Evolutionary conservation across 768 basidiomycete genomes (phyloP), one percentile per base, ranked within the genome.

Genomic region (Rhodotorula graminis): DNA sequence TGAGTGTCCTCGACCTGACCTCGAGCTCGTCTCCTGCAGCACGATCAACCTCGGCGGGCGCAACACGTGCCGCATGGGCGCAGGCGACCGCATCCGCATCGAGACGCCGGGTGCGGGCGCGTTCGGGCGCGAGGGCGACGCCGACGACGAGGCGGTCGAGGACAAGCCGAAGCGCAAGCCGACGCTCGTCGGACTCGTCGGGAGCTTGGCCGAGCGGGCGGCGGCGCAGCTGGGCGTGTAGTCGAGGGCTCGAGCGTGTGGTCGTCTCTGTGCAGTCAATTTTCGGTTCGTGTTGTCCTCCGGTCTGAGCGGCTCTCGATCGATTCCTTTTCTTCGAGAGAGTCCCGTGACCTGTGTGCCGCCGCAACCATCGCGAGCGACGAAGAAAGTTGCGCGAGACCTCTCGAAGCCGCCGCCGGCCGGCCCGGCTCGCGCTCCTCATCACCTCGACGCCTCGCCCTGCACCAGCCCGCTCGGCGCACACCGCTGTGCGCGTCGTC

Each of bases 61-160:
- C 42, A 65, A 88, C 58, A 90, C 89, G 3, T 85, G 93, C 61
- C 87, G 85, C 83, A 93, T 94, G 89, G 90, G 91, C 50, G 90
- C 91, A 77, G 90, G 92, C 12, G 93, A 96, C 79, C 83, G 84
- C 62, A 80, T 96, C 70, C 76, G 89, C 69, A 87, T 95, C 61
- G 88, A 93, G 82, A 94, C 93, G 0, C 93, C 93, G 0, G 93
- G 93, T 1, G 93, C 89, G 16, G 93, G 93, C 14, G 93, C 88
- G 6, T 95, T 90, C 90, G 93, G 93, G 69, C 75, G 14, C 78
- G 80, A 0, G 76, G 65, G n/a, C 42, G 23, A 53, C 33, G 29
- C 46, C 33, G 65, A 67, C 33, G 65, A 67, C 27, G 18, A 58
- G 44, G 37, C 49, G 29, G 23, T 37, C 6, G 40, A 4, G 19